Conservation (phyloP, 1,284 basidiomycete genomes). For the Cryptococcus hybrid region DNA sequence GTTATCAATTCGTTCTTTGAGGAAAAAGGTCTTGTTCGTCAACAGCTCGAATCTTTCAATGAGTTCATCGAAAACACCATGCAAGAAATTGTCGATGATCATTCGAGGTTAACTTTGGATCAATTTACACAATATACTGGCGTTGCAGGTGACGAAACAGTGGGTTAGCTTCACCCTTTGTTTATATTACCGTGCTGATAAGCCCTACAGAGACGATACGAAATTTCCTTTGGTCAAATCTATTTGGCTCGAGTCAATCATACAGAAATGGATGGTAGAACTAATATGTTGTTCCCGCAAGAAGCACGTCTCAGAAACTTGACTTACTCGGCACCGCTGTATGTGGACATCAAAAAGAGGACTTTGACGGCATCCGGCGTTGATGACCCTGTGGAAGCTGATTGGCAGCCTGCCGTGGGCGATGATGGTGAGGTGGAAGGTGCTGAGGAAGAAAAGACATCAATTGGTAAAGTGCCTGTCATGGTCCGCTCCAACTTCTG, state of each 20-base stretch:
- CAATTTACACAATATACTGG: conserved; percentile 95
- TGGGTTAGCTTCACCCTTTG: conserved; percentile 32
- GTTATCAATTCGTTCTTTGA: conserved; percentile 96
- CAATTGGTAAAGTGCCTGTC: conserved; percentile 97
- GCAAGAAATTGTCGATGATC: conserved; percentile 99
- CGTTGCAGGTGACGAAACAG: conserved; percentile 66
- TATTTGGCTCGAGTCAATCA: conserved; percentile 92
- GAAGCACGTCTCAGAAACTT: conserved; percentile 88
- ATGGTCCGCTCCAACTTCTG: conserved; percentile 98
- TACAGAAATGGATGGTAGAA: conserved; percentile 93
- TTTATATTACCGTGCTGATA: not conserved
- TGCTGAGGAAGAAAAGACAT: conserved; percentile 77
- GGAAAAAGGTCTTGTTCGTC: conserved; percentile 94
- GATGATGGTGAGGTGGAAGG: conserved; percentile 63
- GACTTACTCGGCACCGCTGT: conserved; percentile 82
- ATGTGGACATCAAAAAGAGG: conserved; percentile 92
- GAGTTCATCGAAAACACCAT: conserved; percentile 99
- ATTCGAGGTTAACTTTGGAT: conserved; percentile 87
- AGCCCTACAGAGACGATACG: conserved; percentile 73
- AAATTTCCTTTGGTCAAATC: conserved; percentile 97
- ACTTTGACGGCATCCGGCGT: conserved; percentile 71
- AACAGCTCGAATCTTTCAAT: conserved; percentile 98
- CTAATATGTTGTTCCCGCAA: conserved; percentile 93
- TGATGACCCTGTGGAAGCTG: conserved; percentile 69
- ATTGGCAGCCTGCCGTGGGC: conserved; percentile 65